These are phyloP conservation scores for Lepidium aucheri DNA, from an alignment of 345 rosid species.

Conservation along the genomic window DNA sequence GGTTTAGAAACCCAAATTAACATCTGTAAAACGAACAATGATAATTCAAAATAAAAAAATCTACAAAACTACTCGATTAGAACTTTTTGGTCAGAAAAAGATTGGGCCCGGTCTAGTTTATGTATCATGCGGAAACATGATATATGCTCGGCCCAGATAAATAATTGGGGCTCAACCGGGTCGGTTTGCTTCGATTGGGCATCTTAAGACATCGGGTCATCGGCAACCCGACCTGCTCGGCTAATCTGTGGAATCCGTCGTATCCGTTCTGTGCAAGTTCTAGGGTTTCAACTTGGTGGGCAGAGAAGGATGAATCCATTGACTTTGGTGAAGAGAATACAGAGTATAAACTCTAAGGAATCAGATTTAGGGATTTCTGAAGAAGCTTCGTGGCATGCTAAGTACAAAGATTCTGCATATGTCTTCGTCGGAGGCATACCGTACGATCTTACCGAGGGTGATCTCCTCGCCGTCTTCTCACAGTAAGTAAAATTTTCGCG, in stretches of 20 bases:
- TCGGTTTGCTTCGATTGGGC: neutral
- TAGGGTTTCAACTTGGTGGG: neutral
- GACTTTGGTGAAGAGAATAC: slow-evolving; percentile 71
- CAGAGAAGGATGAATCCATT: slow-evolving; percentile 62
- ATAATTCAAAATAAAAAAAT: no score
- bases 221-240: no score
- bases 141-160: neutral
- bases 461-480: slow-evolving; percentile 62
- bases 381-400: slow-evolving; percentile 92
- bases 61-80: no score
- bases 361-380: slow-evolving; percentile 75
- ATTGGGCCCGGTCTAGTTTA: no score
- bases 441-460: slow-evolving; percentile 92
- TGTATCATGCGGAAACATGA: no score
- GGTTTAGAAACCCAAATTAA: no score
- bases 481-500: no score
- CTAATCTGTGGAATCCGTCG: no score
- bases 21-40: no score
- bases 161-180: neutral
- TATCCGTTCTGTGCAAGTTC: neutral
- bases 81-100: no score
- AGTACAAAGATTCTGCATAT: slow-evolving; percentile 82
- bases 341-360: slow-evolving; percentile 67
- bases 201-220: neutral
- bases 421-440: slow-evolving; percentile 79